Base-by-base conservation (phyloP, 192 early-diverging fungal genomes). In the Dissophora globulifera region DNA sequence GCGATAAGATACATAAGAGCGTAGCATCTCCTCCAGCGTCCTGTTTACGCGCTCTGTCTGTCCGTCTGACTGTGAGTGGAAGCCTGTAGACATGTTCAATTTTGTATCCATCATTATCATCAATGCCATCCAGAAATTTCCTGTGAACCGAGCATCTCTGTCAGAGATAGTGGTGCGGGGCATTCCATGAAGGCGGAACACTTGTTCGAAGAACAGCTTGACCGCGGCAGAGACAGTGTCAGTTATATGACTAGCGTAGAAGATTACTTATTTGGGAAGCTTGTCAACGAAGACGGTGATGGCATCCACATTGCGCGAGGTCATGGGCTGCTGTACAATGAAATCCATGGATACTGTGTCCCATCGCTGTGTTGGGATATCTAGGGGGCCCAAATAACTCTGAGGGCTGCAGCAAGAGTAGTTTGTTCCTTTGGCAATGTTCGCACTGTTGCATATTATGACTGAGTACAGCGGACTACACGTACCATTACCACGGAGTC, bases 91-190 rank as follows among this genome's bases (percentile, higher is more conserved):
- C 61, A 85, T 63, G 17, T 49, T 26, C 1, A 68, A 46, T n/a
- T 78, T 56, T 12, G 78, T 79, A 1, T 56, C 50, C 15, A 85
- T 40, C 3, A 58, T 22, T 10, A 22, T 1, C 10, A 50, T 53
- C 10, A 88, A 27, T 0, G 16, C 10, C 6, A 61, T 50, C 78
- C 79, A 85, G 35, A 89, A 86, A 0, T 13, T 32, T 11, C 78
- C 76, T 0, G 69, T 81, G 45, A 87, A 89, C 6, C 48, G 52
- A 5, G 78, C 46, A 32, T 78, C 82, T 0, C 79, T 30, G 54
- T 89, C 86, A 2, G 80, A 83, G 20, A 86, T 48, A 26, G 86
- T 85, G 15, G 46, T 50, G 10, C 35, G 13, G 0, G 84, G 83
- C 27, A 89, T 12, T 0, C 83, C 80, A 67, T 79, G 66, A 0